phyloP scores from a whole-genome alignment of 768 basidiomycete species.

The Trametes maxima region DNA sequence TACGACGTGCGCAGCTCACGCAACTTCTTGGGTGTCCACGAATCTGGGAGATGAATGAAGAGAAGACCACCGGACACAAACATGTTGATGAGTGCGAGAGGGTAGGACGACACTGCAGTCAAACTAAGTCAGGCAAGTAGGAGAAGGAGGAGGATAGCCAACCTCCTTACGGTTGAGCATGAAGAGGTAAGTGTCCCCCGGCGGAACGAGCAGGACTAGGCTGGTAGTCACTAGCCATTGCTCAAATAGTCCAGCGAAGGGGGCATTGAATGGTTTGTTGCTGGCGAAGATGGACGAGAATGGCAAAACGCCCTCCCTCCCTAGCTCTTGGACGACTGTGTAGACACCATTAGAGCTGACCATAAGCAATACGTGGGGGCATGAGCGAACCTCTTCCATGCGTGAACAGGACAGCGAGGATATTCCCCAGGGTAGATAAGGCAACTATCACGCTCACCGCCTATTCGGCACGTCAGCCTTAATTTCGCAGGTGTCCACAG shows the following conservation, averaged over 20 bases:
- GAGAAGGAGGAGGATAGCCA: not conserved
- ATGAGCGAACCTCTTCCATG: constrained; percentile 60
- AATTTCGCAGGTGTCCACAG: not conserved
- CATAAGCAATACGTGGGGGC: constrained; percentile 21
- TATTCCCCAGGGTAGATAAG: constrained; percentile 64
- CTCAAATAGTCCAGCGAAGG: constrained; percentile 59
- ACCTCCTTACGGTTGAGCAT: constrained; percentile 60
- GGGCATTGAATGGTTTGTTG: constrained; percentile 71
- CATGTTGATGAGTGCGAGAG: constrained; percentile 57
- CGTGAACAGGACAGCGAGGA: constrained; percentile 63
- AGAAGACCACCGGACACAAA: constrained; percentile 63
- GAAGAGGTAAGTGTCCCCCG: constrained; percentile 77
- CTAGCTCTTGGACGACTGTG: constrained; percentile 74
- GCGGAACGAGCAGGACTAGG: constrained; percentile 58
- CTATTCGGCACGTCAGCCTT: constrained; percentile 34
- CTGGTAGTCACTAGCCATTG: constrained; percentile 63
- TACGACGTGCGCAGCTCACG: constrained; percentile 10
- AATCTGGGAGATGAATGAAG: constrained; percentile 51
- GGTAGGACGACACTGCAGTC: constrained; percentile 59
- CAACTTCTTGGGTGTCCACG: constrained; percentile 15
- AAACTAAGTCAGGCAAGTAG: not conserved
- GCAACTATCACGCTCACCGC: constrained; percentile 62
- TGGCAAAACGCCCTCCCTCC: constrained; percentile 70
- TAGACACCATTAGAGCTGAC: not conserved
- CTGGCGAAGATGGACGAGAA: constrained; percentile 68